phyloP scores from a whole-genome alignment of 2,329 filamentous ascomycete genomes.

The Colletotrichum spaethianum region DNA sequence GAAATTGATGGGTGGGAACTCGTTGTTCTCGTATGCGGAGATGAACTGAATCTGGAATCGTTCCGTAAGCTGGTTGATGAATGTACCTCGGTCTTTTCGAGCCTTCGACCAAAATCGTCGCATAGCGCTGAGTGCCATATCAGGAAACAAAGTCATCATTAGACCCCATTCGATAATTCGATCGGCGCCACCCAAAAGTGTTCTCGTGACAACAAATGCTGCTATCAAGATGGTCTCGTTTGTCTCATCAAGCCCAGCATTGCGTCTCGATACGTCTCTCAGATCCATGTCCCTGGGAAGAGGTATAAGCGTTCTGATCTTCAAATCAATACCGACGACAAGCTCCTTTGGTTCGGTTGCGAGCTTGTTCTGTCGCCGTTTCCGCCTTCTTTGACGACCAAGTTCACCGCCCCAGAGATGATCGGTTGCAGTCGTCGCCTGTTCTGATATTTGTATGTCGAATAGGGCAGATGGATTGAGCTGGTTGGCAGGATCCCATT shows the following conservation, averaged over 20 bases:
- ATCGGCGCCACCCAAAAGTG: slow-evolving; percentile 72
- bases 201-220: slow-evolving; percentile 70
- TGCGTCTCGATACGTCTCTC: slow-evolving; percentile 26
- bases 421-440: slow-evolving; percentile 43
- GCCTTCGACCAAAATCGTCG: slow-evolving; percentile 69
- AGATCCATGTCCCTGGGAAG: slow-evolving; percentile 34
- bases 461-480: slow-evolving; percentile 44
- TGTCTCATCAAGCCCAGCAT: slow-evolving; percentile 37
- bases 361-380: slow-evolving; percentile 33
- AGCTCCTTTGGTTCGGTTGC: slow-evolving; percentile 25
- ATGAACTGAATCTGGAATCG: slow-evolving; percentile 78
- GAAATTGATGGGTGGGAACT: slow-evolving; percentile 74
- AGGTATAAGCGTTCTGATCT: slow-evolving; percentile 32
- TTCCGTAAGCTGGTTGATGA: slow-evolving; percentile 70
- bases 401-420: slow-evolving; percentile 39
- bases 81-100: slow-evolving; percentile 65
- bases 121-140: slow-evolving; percentile 64
- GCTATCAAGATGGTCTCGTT: slow-evolving; percentile 59
- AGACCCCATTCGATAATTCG: slow-evolving; percentile 74
- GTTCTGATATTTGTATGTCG: slow-evolving; percentile 22
- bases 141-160: slow-evolving; percentile 69
- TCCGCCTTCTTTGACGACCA: slow-evolving; percentile 30
- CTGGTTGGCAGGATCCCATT: slow-evolving; percentile 57
- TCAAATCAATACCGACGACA: slow-evolving; percentile 37
- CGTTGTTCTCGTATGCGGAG: slow-evolving; percentile 73